Evolutionary conservation across 2,329 filamentous ascomycete species (phyloP).

Genomic region (Nectriaceae sp.): DNA sequence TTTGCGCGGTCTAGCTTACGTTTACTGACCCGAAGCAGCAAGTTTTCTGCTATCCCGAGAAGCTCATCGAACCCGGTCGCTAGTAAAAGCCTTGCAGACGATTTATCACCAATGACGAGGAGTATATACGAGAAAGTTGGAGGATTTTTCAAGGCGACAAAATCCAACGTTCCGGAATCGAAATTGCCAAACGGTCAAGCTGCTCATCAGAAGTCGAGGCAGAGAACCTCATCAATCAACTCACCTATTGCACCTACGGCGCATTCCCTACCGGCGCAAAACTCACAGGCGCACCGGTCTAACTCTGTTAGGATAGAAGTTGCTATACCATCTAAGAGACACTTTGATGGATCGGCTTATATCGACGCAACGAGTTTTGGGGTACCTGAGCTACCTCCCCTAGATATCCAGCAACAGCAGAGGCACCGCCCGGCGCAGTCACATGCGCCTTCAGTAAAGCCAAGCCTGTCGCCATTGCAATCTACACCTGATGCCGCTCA

Average conservation of each 20-base stretch:
- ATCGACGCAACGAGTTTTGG: conserved; percentile 31
- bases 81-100: conserved; percentile 37
- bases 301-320: conserved; percentile 49
- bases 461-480: conserved; percentile 4
- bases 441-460: conserved; percentile 7
- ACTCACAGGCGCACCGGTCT: conserved; percentile 34
- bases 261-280: conserved; percentile 17
- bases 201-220: conserved; percentile 20
- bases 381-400: conserved; percentile 19
- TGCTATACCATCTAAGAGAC: conserved; percentile 46
- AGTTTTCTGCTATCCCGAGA: conserved; percentile 46
- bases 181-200: conserved; percentile 40
- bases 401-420: conserved; percentile 9
- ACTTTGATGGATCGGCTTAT: conserved; percentile 41
- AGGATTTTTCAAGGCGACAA: conserved; percentile 42
- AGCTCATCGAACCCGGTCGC: conserved; percentile 19
- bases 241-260: conserved; percentile 18
- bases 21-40: conserved; percentile 44
- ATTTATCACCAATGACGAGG: conserved; percentile 51
- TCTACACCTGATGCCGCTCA: conserved; percentile 12
- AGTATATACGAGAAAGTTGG: conserved; percentile 44
- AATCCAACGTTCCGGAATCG: conserved; percentile 30
- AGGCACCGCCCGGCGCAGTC: conserved; percentile 4
- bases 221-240: conserved; percentile 20
- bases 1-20: neutral